Conservation (phyloP, 2,329 filamentous ascomycete genomes). For the Claviceps purpurea region DNA sequence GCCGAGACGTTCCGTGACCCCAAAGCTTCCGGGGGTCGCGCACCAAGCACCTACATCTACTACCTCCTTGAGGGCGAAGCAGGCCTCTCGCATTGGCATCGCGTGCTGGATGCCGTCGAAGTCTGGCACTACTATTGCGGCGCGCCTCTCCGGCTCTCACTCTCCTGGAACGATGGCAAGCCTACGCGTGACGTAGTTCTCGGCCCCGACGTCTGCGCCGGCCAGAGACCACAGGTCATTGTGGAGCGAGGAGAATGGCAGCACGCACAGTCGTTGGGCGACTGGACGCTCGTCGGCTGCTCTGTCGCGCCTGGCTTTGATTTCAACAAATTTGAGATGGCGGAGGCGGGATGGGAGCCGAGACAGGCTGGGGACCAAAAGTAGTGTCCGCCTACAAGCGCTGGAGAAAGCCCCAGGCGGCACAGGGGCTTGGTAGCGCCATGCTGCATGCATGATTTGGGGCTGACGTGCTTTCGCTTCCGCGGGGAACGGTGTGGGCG, state of each 20-base stretch:
- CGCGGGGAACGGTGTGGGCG: too few species aligned
- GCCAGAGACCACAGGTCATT: conserved; percentile 29
- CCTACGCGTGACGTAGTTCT: conserved; percentile 22
- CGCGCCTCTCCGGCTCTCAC: conserved; percentile 31
- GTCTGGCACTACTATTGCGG: conserved; percentile 42
- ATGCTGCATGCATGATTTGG: neutral
- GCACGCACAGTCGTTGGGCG: conserved; percentile 28
- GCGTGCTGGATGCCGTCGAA: conserved; percentile 31
- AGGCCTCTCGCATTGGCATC: conserved; percentile 35
- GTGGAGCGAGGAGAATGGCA: conserved; percentile 31
- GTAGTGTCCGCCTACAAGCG: neutral
- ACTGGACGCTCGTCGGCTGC: conserved; percentile 35
- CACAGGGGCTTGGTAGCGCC: neutral
- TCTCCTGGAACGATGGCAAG: conserved; percentile 30
- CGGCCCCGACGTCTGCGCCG: conserved; percentile 28
- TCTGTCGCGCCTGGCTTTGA: conserved; percentile 17
- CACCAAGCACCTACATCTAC: conserved; percentile 36
- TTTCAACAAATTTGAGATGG: conserved; percentile 18
- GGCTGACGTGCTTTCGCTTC: neutral
- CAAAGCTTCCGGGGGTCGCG: conserved; percentile 18
- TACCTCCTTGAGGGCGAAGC: conserved; percentile 33
- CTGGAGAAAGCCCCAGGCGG: neutral
- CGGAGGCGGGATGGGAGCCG: conserved; percentile 18
- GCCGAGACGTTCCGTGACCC: conserved; percentile 32
- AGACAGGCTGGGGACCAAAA: conserved; percentile 2